Evolutionary conservation across 371 early-diverging fungal species (phyloP).

Genomic region (Lichtheimia ramosa): DNA sequence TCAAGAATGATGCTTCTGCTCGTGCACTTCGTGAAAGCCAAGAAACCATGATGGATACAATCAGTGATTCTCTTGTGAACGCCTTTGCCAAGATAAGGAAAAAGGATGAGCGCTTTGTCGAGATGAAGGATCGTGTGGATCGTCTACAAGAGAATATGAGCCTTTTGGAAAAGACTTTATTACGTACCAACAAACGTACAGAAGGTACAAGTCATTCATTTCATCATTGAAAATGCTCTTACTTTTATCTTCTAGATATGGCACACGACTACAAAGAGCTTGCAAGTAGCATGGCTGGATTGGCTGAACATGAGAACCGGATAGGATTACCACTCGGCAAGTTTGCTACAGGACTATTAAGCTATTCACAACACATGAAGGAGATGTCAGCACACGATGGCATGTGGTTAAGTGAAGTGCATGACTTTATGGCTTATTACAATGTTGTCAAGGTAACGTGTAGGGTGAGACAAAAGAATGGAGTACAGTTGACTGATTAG

Average conservation of each 20-base stretch:
- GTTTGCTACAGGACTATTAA: conserved; percentile 64
- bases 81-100: conserved; percentile 89
- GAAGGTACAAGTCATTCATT: conserved; percentile 41
- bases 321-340: conserved; percentile 63
- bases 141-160: conserved; percentile 84
- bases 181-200: conserved; percentile 76
- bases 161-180: conserved; percentile 73
- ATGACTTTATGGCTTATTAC: conserved; percentile 89
- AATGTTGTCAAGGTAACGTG: conserved; percentile 71
- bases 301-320: conserved; percentile 84
- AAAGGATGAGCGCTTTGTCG: conserved; percentile 82
- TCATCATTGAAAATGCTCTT: not conserved
- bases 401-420: conserved; percentile 74
- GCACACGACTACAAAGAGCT: conserved; percentile 81
- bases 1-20: conserved; percentile 54
- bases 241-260: conserved; percentile 51
- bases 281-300: conserved; percentile 64
- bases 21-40: conserved; percentile 53
- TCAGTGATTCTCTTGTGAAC: conserved; percentile 89
- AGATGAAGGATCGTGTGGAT: conserved; percentile 77
- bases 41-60: conserved; percentile 77
- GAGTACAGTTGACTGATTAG: not conserved
- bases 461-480: not conserved
- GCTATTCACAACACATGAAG: conserved; percentile 61
- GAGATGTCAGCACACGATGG: conserved; percentile 66